Evolutionary conservation across 2,329 filamentous ascomycete species (phyloP).

Genomic region (Emmonsia crescens): DNA sequence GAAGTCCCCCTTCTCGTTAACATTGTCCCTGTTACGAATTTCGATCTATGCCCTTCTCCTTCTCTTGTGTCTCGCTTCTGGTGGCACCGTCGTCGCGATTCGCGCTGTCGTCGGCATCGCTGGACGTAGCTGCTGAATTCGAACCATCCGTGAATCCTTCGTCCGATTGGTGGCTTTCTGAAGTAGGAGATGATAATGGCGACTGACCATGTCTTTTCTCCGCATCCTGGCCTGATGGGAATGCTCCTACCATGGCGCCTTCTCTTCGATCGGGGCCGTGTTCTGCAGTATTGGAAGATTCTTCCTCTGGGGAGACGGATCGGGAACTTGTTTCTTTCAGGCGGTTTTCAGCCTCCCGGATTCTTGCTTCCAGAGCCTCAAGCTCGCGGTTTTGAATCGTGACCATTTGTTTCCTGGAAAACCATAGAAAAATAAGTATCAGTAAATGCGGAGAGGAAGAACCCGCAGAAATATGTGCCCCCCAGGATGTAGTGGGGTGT

Average conservation of each 20-base stretch:
- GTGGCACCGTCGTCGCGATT: neutral
- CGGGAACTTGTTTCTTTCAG: constrained; percentile 40
- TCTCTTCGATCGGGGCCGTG: constrained; percentile 11
- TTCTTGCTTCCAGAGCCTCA: constrained; percentile 69
- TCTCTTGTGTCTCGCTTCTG: neutral
- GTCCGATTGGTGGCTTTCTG: constrained; percentile 17
- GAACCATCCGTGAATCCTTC: constrained; percentile 16
- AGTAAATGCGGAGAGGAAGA: constrained; percentile 11
- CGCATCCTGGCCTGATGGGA: constrained; percentile 12
- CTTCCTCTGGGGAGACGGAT: constrained; percentile 8
- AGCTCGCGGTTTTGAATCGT: constrained; percentile 66
- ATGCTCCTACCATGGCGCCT: constrained; percentile 13
- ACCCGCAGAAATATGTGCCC: neutral
- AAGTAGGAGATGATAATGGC: constrained; percentile 10
- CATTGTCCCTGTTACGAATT: neutral
- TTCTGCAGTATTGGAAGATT: constrained; percentile 9
- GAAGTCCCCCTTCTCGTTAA: neutral
- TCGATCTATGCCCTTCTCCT: neutral
- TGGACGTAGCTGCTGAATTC: constrained; percentile 15
- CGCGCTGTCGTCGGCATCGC: constrained; percentile 7
- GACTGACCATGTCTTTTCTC: constrained; percentile 12
- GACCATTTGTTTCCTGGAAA: constrained; percentile 64
- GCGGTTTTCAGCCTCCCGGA: constrained; percentile 75
- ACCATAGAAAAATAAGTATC: neutral
- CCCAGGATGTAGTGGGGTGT: neutral